phyloP scores from a whole-genome alignment of 495 filamentous ascomycete species.

The Cairneyella variabilis region DNA sequence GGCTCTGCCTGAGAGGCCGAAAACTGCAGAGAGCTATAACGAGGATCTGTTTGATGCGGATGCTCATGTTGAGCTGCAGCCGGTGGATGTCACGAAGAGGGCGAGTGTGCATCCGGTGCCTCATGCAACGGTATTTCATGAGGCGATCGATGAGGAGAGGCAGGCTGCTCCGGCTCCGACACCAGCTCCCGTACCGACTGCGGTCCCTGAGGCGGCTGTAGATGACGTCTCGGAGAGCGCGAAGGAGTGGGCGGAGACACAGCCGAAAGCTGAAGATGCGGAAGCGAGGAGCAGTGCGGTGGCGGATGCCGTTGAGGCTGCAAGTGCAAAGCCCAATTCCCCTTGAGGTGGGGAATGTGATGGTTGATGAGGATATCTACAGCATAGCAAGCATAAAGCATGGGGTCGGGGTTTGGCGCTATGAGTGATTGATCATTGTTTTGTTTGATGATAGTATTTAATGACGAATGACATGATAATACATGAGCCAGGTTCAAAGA shows the following conservation, averaged over 20 bases:
- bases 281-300: conserved; percentile 13
- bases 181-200: neutral
- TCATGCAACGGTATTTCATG: conserved; percentile 14
- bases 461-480: neutral
- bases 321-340: conserved; percentile 10
- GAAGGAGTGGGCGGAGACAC: conserved; percentile 43
- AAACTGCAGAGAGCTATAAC: conserved; percentile 34
- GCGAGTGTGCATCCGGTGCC: neutral
- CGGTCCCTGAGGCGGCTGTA: conserved; percentile 3
- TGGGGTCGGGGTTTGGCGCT: neutral
- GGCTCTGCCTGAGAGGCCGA: conserved; percentile 20
- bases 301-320: conserved; percentile 22
- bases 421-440: no score
- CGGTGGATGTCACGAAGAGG: conserved; percentile 1
- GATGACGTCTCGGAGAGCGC: neutral
- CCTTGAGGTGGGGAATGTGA: neutral
- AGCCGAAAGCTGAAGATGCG: conserved; percentile 4
- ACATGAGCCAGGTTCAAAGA: no score
- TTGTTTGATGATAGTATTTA: neutral
- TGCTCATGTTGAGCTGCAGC: neutral
- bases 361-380: neutral
- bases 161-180: neutral
- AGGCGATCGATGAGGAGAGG: conserved; percentile 12
- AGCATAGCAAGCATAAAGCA: conserved; percentile 9
- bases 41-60: conserved; percentile 39